phyloP scores from a whole-genome alignment of 331 rosid genomes.

The Acacia concinna region DNA sequence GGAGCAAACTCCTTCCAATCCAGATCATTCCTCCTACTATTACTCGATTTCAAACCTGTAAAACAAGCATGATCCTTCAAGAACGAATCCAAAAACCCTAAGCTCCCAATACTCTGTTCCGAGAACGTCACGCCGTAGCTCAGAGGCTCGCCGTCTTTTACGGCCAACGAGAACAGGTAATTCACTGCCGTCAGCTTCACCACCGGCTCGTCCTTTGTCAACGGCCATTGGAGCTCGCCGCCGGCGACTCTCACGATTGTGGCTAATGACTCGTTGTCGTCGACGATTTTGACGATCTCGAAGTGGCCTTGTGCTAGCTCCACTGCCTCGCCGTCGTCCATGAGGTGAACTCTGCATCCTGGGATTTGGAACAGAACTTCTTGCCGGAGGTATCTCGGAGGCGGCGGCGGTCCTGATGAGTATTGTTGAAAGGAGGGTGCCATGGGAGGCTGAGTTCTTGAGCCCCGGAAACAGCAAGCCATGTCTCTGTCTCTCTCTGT shows the following conservation, averaged over 20 bases:
- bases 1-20: slow-evolving; percentile 98
- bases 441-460: slow-evolving; percentile 39
- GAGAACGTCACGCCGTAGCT: slow-evolving; percentile 83
- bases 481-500: slow-evolving; percentile 7
- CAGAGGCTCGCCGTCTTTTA: slow-evolving; percentile 78
- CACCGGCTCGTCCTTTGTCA: slow-evolving; percentile 95
- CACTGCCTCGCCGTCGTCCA: slow-evolving; percentile 80
- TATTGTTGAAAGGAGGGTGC: slow-evolving; percentile 25
- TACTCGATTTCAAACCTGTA: slow-evolving; percentile 47
- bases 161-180: slow-evolving; percentile 75
- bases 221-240: slow-evolving; percentile 84
- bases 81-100: slow-evolving; percentile 63
- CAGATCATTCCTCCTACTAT: slow-evolving; percentile 47
- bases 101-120: slow-evolving; percentile 40
- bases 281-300: slow-evolving; percentile 54
- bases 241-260: slow-evolving; percentile 75
- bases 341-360: slow-evolving; percentile 68
- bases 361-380: slow-evolving; percentile 62
- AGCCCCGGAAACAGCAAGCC: slow-evolving; percentile 60
- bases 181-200: slow-evolving; percentile 68
- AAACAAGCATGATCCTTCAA: slow-evolving; percentile 73
- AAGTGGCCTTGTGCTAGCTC: slow-evolving; percentile 72
- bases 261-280: slow-evolving; percentile 63
- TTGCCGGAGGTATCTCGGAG: slow-evolving; percentile 42
- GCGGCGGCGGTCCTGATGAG: slow-evolving; percentile 34